A percentile compares a stretch with the other conserved stretches of the same genome.
Evolutionary conservation across 495 filamentous ascomycete species (phyloP).

Genomic region (Penicillium subrubescens): DNA sequence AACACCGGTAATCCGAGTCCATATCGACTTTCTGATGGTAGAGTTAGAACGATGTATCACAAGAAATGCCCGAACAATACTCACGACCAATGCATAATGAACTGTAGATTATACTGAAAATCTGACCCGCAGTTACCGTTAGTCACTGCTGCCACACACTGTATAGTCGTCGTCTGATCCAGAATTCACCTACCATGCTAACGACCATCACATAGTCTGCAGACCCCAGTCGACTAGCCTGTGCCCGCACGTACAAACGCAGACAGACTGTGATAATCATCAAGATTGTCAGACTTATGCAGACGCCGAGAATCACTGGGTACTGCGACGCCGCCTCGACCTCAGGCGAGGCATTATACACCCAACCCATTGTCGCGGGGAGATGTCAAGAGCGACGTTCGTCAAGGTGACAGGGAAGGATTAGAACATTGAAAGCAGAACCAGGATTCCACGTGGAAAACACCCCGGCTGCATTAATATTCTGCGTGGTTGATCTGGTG

Average conservation of each 20-base stretch:
- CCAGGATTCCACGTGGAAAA: constrained; percentile 9
- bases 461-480: neutral
- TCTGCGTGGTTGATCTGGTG: neutral
- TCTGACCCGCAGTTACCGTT: constrained; percentile 17
- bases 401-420: neutral
- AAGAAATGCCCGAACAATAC: constrained; percentile 12
- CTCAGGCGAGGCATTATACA: constrained; percentile 45
- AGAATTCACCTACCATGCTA: constrained; percentile 37
- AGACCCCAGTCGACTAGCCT: constrained; percentile 39
- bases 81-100: constrained; percentile 53
- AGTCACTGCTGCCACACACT: neutral
- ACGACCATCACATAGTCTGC: constrained; percentile 52
- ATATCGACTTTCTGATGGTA: constrained; percentile 49
- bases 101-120: constrained; percentile 52
- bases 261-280: constrained; percentile 41
- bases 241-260: constrained; percentile 37
- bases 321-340: constrained; percentile 44
- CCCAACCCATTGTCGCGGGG: constrained; percentile 42
- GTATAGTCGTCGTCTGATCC: neutral
- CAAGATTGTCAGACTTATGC: constrained; percentile 42
- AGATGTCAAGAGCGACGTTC: constrained; percentile 1
- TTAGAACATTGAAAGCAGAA: neutral
- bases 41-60: neutral
- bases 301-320: constrained; percentile 46
- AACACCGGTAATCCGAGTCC: constrained; percentile 51